A percentile compares a stretch with the other conserved stretches of the same genome.
Conservation (phyloP, 345 rosid genomes). For the Hibiscus tridactylites region DNA sequence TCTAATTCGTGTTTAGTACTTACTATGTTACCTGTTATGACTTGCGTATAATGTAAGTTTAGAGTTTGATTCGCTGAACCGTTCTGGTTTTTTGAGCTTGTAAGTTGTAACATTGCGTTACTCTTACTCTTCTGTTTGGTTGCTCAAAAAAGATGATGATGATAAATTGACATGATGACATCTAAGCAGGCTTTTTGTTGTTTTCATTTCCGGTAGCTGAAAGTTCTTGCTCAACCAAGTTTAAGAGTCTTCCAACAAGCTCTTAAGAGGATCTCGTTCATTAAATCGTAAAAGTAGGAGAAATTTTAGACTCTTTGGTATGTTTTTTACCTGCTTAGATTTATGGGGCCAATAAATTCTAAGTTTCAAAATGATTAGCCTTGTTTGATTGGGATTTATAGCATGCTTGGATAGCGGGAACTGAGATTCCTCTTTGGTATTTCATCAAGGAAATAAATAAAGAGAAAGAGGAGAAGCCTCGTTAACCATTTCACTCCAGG, state of each 20-base stretch:
- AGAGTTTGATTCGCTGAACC: background rate
- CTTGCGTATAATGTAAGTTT: background rate
- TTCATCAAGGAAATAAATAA: conserved; percentile 1
- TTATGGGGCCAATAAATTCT: background rate
- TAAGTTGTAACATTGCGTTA: background rate
- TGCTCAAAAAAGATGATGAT: conserved; percentile 5
- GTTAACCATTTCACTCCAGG: background rate
- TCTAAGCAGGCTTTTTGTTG: background rate
- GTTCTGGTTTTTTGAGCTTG: conserved; percentile 1
- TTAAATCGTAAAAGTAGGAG: background rate
- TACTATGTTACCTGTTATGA: background rate
- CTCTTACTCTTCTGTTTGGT: background rate
- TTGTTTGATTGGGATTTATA: too few relatives aligned
- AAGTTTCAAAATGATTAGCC: background rate
- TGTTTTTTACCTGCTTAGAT: background rate
- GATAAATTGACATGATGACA: background rate
- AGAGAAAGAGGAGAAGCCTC: background rate
- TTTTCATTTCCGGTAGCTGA: background rate
- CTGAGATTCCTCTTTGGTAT: background rate
- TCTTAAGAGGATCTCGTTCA: background rate
- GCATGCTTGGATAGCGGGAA: background rate
- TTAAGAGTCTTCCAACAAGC: background rate
- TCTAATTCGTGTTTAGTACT: background rate
- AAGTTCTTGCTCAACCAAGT: background rate
- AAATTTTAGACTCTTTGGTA: background rate